phyloP scores from a whole-genome alignment of 345 rosid species.

The Hirschfeldia incana region DNA sequence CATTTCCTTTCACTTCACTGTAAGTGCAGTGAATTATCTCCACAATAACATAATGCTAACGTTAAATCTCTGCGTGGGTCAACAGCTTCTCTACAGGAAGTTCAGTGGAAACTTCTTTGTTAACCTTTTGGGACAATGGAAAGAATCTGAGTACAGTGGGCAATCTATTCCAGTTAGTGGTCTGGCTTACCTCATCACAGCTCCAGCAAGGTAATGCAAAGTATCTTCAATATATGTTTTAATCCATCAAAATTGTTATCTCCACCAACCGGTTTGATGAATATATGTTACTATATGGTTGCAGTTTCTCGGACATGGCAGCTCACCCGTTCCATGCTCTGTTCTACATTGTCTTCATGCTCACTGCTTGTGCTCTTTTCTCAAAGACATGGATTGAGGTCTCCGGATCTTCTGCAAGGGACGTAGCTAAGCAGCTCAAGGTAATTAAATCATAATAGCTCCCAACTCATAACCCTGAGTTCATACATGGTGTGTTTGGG shows the following conservation, averaged over 20 bases:
- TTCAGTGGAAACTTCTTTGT: slow-evolving; percentile 80
- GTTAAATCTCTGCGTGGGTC: not conserved
- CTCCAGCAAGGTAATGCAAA: slow-evolving; percentile 66
- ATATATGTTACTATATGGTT: slow-evolving; percentile 12
- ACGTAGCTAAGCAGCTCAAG: slow-evolving; percentile 90
- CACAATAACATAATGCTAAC: not conserved
- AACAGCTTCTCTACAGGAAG: slow-evolving; percentile 76
- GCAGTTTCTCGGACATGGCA: slow-evolving; percentile 88
- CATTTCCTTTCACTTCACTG: not conserved
- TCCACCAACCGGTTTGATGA: not conserved
- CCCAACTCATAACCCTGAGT: not conserved
- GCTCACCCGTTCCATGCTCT: slow-evolving; percentile 89
- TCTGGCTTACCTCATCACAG: slow-evolving; percentile 76
- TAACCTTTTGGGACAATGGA: slow-evolving; percentile 81
- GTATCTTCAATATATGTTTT: not conserved
- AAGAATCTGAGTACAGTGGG: slow-evolving; percentile 82
- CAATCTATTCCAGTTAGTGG: slow-evolving; percentile 83
- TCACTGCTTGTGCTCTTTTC: slow-evolving; percentile 81
- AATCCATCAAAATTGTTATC: not conserved
- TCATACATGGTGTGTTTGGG: not conserved
- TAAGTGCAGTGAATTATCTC: not conserved
- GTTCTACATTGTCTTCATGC: slow-evolving; percentile 77
- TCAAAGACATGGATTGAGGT: slow-evolving; percentile 94
- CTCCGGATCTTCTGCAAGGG: slow-evolving; percentile 82
- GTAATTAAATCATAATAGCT: slow-evolving; percentile 30